Evolutionary conservation across 352 stramenopile species (phyloP).

Genomic region (Pilasporangium apinafurcum): DNA sequence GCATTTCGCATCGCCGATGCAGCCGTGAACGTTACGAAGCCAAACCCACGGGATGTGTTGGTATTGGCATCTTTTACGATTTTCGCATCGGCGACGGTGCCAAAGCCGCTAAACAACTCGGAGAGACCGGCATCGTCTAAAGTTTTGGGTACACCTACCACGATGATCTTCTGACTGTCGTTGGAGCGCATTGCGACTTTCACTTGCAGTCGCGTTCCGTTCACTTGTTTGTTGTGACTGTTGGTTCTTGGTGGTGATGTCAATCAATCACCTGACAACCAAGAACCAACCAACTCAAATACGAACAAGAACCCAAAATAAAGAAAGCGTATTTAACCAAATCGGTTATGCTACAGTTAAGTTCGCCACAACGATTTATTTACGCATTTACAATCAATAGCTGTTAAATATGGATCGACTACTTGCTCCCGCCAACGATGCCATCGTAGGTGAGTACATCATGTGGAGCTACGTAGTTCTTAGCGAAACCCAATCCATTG

Average conservation of each 20-base stretch:
- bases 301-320: too few relatives aligned
- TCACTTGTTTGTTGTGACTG: background rate
- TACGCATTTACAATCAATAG: too few relatives aligned
- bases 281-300: too few relatives aligned
- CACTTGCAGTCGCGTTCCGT: too few relatives aligned
- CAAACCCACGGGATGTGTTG: conserved; percentile 67
- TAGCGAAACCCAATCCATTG: conserved; percentile 54
- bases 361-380: too few relatives aligned
- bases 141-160: conserved; percentile 71
- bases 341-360: too few relatives aligned
- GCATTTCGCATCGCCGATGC: conserved; percentile 60
- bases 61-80: conserved; percentile 57
- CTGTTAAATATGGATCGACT: too few relatives aligned
- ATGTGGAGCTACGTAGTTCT: conserved; percentile 35
- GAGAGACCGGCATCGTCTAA: conserved; percentile 58
- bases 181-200: conserved; percentile 52
- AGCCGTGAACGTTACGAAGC: conserved; percentile 79
- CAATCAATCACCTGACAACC: too few relatives aligned
- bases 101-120: conserved; percentile 72
- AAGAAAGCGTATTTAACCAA: too few relatives aligned
- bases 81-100: conserved; percentile 64
- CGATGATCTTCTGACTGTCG: conserved; percentile 83
- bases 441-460: conserved; percentile 50
- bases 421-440: too few relatives aligned
- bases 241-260: background rate